Evolutionary conservation across 1,284 basidiomycete genomes (phyloP).

Genomic region (Cryptococcus sp.): DNA sequence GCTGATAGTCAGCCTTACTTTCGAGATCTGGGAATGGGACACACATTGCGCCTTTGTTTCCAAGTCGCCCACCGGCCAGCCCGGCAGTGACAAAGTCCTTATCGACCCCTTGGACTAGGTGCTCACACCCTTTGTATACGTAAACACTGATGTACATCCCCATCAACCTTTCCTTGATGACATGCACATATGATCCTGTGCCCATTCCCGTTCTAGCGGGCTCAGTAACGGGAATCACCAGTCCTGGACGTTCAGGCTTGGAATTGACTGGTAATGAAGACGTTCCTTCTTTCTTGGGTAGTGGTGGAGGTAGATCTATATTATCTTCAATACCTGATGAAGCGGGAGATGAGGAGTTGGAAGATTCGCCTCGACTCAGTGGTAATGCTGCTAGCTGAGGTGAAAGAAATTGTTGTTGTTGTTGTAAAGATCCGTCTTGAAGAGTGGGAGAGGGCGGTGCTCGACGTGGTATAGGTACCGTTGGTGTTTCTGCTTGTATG

Average conservation of each 20-base stretch:
- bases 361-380: neutral
- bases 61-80: conserved; percentile 53
- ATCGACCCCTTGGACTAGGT: conserved; percentile 48
- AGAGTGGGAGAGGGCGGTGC: conserved; percentile 2
- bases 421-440: neutral
- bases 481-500: neutral
- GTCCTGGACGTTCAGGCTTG: conserved; percentile 12
- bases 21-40: conserved; percentile 1
- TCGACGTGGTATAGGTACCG: neutral
- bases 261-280: conserved; percentile 2
- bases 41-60: conserved; percentile 53
- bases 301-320: neutral
- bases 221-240: conserved; percentile 19
- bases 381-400: neutral
- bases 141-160: conserved; percentile 53
- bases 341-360: conserved; percentile 8
- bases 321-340: conserved; percentile 9
- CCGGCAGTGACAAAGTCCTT: conserved; percentile 55
- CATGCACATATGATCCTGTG: conserved; percentile 51
- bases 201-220: conserved; percentile 10
- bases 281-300: neutral
- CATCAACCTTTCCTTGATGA: conserved; percentile 55
- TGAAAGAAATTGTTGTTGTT: neutral
- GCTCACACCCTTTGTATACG: conserved; percentile 48
- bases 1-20: conserved; percentile 9